Conservation (phyloP, 768 basidiomycete genomes). For the Mycena vulgaris region DNA sequence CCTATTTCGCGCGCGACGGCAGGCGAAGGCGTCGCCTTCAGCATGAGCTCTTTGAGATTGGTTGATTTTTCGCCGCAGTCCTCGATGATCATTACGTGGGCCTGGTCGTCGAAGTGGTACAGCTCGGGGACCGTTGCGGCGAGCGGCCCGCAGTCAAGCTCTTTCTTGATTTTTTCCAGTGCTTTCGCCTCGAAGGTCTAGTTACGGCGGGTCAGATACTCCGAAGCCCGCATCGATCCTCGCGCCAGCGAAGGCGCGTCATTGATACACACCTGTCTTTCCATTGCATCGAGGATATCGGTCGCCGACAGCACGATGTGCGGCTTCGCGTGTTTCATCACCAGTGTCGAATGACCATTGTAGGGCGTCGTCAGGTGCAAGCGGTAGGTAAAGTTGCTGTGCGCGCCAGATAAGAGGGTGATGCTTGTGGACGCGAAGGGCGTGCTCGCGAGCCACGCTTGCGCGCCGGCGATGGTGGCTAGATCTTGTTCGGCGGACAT, state of each 20-base stretch:
- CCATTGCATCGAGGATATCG: conserved; percentile 50
- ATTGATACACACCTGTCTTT: conserved; percentile 59
- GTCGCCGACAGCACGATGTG: conserved; percentile 37
- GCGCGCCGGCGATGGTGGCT: not conserved
- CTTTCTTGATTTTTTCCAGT: conserved; percentile 47
- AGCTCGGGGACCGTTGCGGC: conserved; percentile 57
- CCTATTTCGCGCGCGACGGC: conserved; percentile 63
- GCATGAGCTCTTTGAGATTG: conserved; percentile 60
- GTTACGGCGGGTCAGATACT: not conserved
- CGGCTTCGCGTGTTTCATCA: conserved; percentile 63
- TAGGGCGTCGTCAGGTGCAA: conserved; percentile 50
- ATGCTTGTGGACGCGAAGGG: conserved; percentile 53
- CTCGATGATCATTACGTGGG: conserved; percentile 64
- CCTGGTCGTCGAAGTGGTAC: conserved; percentile 56
- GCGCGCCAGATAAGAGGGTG: conserved; percentile 53
- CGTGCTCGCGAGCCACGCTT: conserved; percentile 51
- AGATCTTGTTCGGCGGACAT: not conserved
- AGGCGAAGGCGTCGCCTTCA: conserved; percentile 50
- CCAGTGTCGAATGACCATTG: conserved; percentile 49
- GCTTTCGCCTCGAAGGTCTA: conserved; percentile 50
- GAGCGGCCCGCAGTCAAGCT: conserved; percentile 36
- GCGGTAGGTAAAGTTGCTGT: conserved; percentile 59
- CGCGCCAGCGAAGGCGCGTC: not conserved
- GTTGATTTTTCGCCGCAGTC: conserved; percentile 56
- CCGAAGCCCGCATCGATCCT: not conserved